Percentiles rank a stretch among this genome's conserved stretches.
Conservation (phyloP, 768 basidiomycete species). For the Hortiboletus flavorubellus region DNA sequence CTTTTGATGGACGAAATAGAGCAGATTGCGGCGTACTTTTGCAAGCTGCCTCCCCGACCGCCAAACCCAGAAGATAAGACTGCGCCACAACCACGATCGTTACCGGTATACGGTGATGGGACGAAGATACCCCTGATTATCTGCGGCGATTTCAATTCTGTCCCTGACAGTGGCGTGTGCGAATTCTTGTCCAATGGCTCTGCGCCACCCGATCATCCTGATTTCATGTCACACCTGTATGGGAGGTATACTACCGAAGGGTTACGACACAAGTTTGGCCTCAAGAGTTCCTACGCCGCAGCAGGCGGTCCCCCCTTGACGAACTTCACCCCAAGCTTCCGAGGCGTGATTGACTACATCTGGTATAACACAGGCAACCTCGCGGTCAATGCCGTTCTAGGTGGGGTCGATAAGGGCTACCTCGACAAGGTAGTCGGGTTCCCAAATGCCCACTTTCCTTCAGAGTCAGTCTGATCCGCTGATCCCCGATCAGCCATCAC, state of each 20-base stretch:
- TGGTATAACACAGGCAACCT: slow-evolving; percentile 82
- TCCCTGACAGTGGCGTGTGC: slow-evolving; percentile 83
- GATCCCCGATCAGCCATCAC: slow-evolving; percentile 2
- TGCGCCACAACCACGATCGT: slow-evolving; percentile 39
- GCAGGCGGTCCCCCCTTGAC: slow-evolving; percentile 68
- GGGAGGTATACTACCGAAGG: slow-evolving; percentile 93
- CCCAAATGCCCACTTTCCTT: slow-evolving; percentile 95
- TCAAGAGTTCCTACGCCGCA: slow-evolving; percentile 82
- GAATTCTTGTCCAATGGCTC: slow-evolving; percentile 80
- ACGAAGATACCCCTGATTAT: slow-evolving; percentile 88
- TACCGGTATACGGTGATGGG: slow-evolving; percentile 77
- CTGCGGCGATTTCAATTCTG: slow-evolving; percentile 95
- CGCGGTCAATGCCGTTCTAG: slow-evolving; percentile 77
- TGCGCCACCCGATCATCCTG: slow-evolving; percentile 72
- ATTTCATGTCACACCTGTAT: slow-evolving; percentile 90
- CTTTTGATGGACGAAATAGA: slow-evolving; percentile 90
- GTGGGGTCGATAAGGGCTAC: slow-evolving; percentile 82
- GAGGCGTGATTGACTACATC: slow-evolving; percentile 87
- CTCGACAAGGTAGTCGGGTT: slow-evolving; percentile 91
- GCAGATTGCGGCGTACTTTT: slow-evolving; percentile 83
- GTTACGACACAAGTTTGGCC: slow-evolving; percentile 67
- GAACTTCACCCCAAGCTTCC: slow-evolving; percentile 86
- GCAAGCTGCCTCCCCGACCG: slow-evolving; percentile 70
- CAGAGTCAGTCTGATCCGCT: slow-evolving; percentile 66
- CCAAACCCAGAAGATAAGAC: slow-evolving; percentile 34